Conservation (phyloP, 495 filamentous ascomycete species). For the Daldinia caldariorum region DNA sequence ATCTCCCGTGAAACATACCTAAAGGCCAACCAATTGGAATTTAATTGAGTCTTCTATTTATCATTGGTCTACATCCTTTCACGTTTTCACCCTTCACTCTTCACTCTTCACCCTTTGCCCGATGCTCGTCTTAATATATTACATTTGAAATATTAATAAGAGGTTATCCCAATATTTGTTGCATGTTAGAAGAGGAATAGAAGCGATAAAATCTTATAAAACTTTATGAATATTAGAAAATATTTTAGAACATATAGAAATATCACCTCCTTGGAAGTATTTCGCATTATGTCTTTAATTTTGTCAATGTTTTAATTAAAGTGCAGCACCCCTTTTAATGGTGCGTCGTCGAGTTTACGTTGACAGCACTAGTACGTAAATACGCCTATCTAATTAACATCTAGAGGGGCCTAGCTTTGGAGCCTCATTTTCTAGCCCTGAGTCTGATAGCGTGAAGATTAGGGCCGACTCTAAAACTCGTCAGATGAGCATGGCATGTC, state of each 20-base stretch:
- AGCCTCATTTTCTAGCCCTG: not conserved
- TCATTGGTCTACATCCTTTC: not conserved
- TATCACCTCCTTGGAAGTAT: no score
- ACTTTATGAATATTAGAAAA: no score
- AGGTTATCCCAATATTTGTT: no score
- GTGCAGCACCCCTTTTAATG: no score
- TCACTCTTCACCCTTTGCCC: not conserved
- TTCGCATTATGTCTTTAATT: no score
- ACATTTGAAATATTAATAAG: no score
- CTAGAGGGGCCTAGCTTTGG: not conserved
- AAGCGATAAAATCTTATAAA: no score
- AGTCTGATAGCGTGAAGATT: not conserved
- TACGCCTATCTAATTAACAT: not conserved
- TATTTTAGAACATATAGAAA: no score
- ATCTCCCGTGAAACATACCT: not conserved
- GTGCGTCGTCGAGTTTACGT: no score
- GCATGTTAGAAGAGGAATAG: no score
- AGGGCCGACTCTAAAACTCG: not conserved
- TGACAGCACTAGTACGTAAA: no score
- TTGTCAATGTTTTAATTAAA: no score
- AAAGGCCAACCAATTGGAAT: conserved; percentile 5
- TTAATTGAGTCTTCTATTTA: conserved; percentile 1
- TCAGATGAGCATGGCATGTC: not conserved
- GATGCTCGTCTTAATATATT: not conserved
- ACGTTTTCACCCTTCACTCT: not conserved